phyloP scores from a whole-genome alignment of 768 basidiomycete genomes.

The Rhizopogon vulgaris region DNA sequence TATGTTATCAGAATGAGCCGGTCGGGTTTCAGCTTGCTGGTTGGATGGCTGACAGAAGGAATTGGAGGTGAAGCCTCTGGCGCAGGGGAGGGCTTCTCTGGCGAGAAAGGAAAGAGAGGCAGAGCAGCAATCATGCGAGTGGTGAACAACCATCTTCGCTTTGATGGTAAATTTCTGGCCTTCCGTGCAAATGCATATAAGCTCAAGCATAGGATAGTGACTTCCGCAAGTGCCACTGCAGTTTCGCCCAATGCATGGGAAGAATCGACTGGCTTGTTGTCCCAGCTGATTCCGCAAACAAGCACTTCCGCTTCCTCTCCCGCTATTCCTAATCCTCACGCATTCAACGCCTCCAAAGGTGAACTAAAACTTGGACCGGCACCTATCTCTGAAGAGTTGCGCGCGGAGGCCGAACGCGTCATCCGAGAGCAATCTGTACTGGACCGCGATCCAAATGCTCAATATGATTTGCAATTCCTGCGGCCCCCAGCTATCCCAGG shows the following conservation, averaged over 20 bases:
- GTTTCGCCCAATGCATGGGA: conserved; percentile 69
- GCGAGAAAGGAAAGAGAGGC: conserved; percentile 77
- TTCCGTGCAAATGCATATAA: not conserved
- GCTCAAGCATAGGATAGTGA: conserved; percentile 43
- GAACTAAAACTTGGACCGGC: conserved; percentile 82
- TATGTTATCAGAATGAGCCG: conserved; percentile 87
- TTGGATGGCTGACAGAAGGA: conserved; percentile 96
- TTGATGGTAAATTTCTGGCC: conserved; percentile 59
- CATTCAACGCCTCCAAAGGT: conserved; percentile 73
- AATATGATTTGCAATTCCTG: conserved; percentile 55
- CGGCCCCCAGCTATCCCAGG: conserved; percentile 48
- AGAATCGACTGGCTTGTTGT: conserved; percentile 79
- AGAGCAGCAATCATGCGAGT: conserved; percentile 89
- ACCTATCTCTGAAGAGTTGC: conserved; percentile 74
- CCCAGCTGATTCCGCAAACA: conserved; percentile 66
- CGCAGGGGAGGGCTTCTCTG: conserved; percentile 69
- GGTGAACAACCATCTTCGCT: conserved; percentile 87
- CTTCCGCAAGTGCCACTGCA: conserved; percentile 59
- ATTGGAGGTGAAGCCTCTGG: conserved; percentile 82
- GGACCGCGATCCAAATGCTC: conserved; percentile 60
- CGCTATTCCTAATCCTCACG: conserved; percentile 51
- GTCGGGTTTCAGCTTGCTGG: conserved; percentile 84
- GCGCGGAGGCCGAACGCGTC: conserved; percentile 72
- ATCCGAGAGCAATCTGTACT: conserved; percentile 78
- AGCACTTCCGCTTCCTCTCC: conserved; percentile 20